phyloP scores from a whole-genome alignment of 768 basidiomycete genomes.

The Xerocomellus amylosporus region DNA sequence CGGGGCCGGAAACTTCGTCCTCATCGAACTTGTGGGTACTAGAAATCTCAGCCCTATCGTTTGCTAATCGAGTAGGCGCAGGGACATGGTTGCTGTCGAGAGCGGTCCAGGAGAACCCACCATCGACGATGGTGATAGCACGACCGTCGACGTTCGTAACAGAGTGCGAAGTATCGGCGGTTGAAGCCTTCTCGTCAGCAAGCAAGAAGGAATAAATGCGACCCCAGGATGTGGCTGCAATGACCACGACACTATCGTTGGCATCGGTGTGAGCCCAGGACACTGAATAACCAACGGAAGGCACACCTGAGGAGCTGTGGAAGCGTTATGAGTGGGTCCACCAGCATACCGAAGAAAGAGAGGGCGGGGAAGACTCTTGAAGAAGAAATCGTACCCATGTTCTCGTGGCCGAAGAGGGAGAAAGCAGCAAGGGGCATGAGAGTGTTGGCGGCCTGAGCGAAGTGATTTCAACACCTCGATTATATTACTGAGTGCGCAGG shows the following conservation, averaged over 20 bases:
- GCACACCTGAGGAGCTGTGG: constrained; percentile 30
- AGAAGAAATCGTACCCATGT: constrained; percentile 21
- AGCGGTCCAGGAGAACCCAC: constrained; percentile 27
- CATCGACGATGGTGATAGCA: constrained; percentile 21
- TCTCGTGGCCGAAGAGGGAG: constrained; percentile 28
- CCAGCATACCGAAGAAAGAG: constrained; percentile 33
- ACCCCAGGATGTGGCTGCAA: constrained; percentile 28
- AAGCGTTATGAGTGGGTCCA: constrained; percentile 29
- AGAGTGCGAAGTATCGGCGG: background rate
- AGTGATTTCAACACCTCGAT: constrained; percentile 1
- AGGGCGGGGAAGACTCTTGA: constrained; percentile 29
- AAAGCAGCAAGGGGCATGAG: constrained; percentile 33
- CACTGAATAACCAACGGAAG: too few species aligned
- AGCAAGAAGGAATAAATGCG: constrained; percentile 29
- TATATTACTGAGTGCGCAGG: background rate
- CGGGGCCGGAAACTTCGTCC: constrained; percentile 6
- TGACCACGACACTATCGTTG: constrained; percentile 19
- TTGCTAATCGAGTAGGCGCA: background rate
- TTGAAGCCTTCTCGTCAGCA: constrained; percentile 23
- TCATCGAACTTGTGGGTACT: constrained; percentile 9
- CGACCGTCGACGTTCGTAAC: constrained; percentile 10
- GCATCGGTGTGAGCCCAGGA: background rate
- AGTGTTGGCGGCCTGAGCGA: constrained; percentile 23
- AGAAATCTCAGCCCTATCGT: constrained; percentile 5
- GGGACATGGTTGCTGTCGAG: constrained; percentile 1